Conservation (phyloP, 2,329 filamentous ascomycete genomes). For the Ophiostoma sp. region DNA sequence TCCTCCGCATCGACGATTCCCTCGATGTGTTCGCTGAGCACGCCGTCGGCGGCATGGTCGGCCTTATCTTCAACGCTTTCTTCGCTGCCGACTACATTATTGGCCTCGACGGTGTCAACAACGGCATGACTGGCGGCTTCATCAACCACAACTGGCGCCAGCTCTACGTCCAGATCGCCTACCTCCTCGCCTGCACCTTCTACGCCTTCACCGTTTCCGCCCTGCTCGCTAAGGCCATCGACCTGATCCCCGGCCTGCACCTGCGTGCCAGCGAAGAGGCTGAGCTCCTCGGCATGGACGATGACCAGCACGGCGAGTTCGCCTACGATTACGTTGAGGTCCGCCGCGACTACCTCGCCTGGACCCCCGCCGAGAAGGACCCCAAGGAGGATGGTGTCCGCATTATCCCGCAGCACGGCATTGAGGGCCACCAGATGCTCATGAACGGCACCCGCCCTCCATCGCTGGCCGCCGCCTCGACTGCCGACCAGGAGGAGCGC, state of each 20-base stretch:
- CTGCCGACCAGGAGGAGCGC: constrained; percentile 12
- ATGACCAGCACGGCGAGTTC: constrained; percentile 87
- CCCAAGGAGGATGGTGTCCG: constrained; percentile 59
- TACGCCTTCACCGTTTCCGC: constrained; percentile 76
- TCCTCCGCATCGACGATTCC: constrained; percentile 67
- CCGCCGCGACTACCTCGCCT: constrained; percentile 82
- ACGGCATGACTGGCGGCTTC: constrained; percentile 64
- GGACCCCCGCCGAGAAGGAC: constrained; percentile 73
- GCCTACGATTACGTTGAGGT: constrained; percentile 91
- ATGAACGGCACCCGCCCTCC: constrained; percentile 21
- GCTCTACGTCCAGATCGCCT: constrained; percentile 78
- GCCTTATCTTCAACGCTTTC: constrained; percentile 70
- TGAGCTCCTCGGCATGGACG: constrained; percentile 84
- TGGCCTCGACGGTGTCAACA: constrained; percentile 76
- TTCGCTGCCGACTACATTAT: constrained; percentile 71
- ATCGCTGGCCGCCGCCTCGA: constrained; percentile 17
- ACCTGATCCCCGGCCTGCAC: constrained; percentile 73
- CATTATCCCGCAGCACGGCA: constrained; percentile 69
- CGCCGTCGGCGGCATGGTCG: constrained; percentile 67
- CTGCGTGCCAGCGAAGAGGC: constrained; percentile 79
- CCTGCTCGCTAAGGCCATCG: constrained; percentile 71
- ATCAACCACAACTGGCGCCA: constrained; percentile 72
- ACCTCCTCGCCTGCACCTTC: constrained; percentile 64
- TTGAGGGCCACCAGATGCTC: constrained; percentile 67
- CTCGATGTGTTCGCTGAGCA: constrained; percentile 74